Base-by-base conservation (phyloP, 768 basidiomycete genomes). In the Leccinum boreale region DNA sequence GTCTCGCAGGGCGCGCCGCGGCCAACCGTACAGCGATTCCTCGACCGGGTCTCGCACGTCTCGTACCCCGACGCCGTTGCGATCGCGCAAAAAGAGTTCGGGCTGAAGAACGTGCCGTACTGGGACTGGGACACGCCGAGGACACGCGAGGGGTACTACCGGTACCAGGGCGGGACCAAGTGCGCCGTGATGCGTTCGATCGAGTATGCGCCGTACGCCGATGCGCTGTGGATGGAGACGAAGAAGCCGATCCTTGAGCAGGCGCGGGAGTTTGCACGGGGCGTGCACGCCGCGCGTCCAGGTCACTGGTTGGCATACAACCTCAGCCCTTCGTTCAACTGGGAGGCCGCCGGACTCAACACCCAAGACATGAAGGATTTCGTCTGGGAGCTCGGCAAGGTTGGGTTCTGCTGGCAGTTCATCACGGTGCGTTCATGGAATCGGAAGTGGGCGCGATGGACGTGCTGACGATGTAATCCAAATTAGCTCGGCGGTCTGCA, bases 371-470 rank as follows among this genome's bases (percentile, higher is more conserved):
- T 93, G 93, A 81, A 91, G 72, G 75, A 80, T 39, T 98, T 84
- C 70, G 84, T 98, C 36, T 96, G 95, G 96, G 82, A 92, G 67
- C 80, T 99, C 24, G 96, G 92, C 49, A 95, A 90, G 78, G 85
- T 97, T 49, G 95, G 95, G 35, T 98, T 98, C 74, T 88, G 94
- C 65, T 98, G 95, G 94, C 95, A 98, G 74, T 98, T 99, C 79
- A 97, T 98, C 74, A 97, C 95, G 64, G 92, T 94, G 52, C 66
- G 90, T 71, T n/a, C 29, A 39, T 19, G 8, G 50, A 15, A 10
- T 21, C 6, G 49, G 51, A 1, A 8, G 50, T 9, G 56, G 57
- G 5, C 17, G 49, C 1, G 5, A 23, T 10, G 8, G 35, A 62
- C 56, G 59, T 36, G 60, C 36, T 52, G 50, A 57, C 44, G 15